Evolutionary conservation across 192 early-diverging fungal genomes (phyloP).

Genomic region (Coemansia nantahalensis): DNA sequence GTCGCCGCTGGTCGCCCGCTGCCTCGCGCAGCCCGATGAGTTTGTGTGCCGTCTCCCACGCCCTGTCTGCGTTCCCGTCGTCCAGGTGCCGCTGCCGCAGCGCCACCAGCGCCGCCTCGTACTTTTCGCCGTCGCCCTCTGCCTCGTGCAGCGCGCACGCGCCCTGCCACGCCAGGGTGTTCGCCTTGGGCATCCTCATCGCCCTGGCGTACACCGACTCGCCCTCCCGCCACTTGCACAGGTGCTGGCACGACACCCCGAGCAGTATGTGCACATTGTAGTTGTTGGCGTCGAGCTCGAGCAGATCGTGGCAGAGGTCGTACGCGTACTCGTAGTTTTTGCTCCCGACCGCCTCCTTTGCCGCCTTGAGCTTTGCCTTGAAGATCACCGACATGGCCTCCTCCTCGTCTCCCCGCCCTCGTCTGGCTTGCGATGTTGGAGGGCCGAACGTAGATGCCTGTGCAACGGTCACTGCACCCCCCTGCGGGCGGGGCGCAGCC

Average conservation of each 20-base stretch:
- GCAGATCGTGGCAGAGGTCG: constrained; percentile 48
- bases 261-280: constrained; percentile 59
- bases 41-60: constrained; percentile 54
- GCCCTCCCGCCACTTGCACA: constrained; percentile 57
- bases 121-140: constrained; percentile 9
- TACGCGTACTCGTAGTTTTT: constrained; percentile 51
- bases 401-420: no score
- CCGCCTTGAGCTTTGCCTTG: constrained; percentile 50
- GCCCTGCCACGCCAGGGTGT: constrained; percentile 69
- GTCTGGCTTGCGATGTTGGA: no score
- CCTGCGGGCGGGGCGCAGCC: no score
- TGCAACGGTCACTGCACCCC: no score
- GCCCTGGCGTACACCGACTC: constrained; percentile 59
- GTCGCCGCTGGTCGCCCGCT: constrained; percentile 35
- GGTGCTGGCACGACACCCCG: constrained; percentile 65
- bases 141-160: constrained; percentile 63
- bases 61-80: constrained; percentile 44
- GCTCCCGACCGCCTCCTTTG: constrained; percentile 40
- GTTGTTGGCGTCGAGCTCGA: constrained; percentile 42
- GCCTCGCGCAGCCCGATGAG: constrained; percentile 54
- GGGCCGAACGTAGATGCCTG: no score
- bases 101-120: constrained; percentile 23
- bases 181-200: constrained; percentile 55
- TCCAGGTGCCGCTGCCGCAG: constrained; percentile 33
- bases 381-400: constrained; percentile 47